These are phyloP conservation scores for Baudoinia panamericana DNA, from an alignment of 495 filamentous ascomycete genomes.

Conservation along the genomic window DNA sequence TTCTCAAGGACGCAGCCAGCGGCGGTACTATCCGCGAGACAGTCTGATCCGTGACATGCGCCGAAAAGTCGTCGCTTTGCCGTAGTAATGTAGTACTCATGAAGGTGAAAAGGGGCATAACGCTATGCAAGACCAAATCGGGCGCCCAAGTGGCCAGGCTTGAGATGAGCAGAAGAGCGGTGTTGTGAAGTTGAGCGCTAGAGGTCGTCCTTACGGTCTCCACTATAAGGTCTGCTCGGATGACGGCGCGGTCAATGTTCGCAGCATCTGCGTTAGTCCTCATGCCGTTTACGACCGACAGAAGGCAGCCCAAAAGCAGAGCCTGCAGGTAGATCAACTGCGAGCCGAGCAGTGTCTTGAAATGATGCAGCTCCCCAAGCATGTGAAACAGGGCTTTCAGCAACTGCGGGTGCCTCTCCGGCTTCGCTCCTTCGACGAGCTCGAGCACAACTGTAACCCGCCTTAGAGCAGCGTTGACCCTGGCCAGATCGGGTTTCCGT, in stretches of 20 bases:
- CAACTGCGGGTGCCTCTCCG: slow-evolving; percentile 57
- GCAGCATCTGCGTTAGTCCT: slow-evolving; percentile 40
- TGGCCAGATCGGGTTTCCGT: slow-evolving; percentile 34
- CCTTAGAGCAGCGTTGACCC: slow-evolving; percentile 49
- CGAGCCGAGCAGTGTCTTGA: slow-evolving; percentile 54
- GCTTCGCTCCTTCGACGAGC: slow-evolving; percentile 63
- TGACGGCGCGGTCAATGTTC: slow-evolving; percentile 57
- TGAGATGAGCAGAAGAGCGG: slow-evolving; percentile 77
- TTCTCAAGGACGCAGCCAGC: slow-evolving; percentile 71
- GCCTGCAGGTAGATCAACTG: slow-evolving; percentile 79
- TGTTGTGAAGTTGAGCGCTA: slow-evolving; percentile 82
- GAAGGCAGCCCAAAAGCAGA: slow-evolving; percentile 59
- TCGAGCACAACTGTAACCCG: slow-evolving; percentile 80
- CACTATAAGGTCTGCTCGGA: slow-evolving; percentile 76
- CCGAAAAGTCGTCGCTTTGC: slow-evolving; percentile 90
- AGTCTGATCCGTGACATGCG: slow-evolving; percentile 79
- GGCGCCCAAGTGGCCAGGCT: slow-evolving; percentile 70
- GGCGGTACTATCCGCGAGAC: slow-evolving; percentile 83
- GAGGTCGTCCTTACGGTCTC: slow-evolving; percentile 80
- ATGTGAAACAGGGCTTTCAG: slow-evolving; percentile 65
- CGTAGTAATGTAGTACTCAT: slow-evolving; percentile 80
- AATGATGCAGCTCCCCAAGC: slow-evolving; percentile 71
- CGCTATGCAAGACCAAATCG: slow-evolving; percentile 79
- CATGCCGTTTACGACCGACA: slow-evolving; percentile 63
- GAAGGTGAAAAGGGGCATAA: slow-evolving; percentile 98